Percentiles rank a stretch among this genome's conserved stretches.
phyloP scores from a whole-genome alignment of 148 eudicot genomes.

The Limonium bicolor region DNA sequence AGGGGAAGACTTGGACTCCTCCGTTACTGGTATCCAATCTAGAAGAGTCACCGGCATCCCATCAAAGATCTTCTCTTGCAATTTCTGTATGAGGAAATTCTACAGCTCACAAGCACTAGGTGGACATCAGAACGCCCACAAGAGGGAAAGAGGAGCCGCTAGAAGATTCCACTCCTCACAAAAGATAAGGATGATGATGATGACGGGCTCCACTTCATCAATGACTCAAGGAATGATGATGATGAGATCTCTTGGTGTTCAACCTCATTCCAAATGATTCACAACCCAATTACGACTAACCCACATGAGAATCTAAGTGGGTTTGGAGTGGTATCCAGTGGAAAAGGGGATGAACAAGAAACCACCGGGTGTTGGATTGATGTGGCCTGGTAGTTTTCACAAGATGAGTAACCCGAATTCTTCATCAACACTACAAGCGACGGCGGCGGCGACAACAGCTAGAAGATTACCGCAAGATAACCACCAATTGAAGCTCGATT shows the following conservation, averaged over 20 bases:
- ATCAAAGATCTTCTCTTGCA: constrained; percentile 46
- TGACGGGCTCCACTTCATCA: too few relatives aligned
- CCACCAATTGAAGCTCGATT: too few relatives aligned
- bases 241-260: constrained; percentile 46
- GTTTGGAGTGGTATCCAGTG: constrained; percentile 11
- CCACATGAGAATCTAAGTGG: constrained; percentile 5
- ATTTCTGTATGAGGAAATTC: constrained; percentile 66
- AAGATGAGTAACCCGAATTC: too few relatives aligned
- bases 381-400: constrained; percentile 65
- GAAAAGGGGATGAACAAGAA: constrained; percentile 16
- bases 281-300: constrained; percentile 25
- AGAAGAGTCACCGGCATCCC: constrained; percentile 28
- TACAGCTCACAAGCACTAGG: constrained; percentile 83
- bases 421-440: too few relatives aligned
- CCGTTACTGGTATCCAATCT: constrained; percentile 12
- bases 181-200: constrained; percentile 24
- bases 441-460: too few relatives aligned
- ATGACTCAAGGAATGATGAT: constrained; percentile 16
- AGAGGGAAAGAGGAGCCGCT: constrained; percentile 56
- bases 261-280: constrained; percentile 50
- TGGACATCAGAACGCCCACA: constrained; percentile 87
- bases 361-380: background rate
- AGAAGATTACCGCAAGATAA: too few relatives aligned
- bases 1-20: constrained; percentile 8
- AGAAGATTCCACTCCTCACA: constrained; percentile 44